Evolutionary conservation across 2,329 filamentous ascomycete genomes (phyloP), one percentile per base, ranked within the genome.

Genomic region (Aspergillus candidus): DNA sequence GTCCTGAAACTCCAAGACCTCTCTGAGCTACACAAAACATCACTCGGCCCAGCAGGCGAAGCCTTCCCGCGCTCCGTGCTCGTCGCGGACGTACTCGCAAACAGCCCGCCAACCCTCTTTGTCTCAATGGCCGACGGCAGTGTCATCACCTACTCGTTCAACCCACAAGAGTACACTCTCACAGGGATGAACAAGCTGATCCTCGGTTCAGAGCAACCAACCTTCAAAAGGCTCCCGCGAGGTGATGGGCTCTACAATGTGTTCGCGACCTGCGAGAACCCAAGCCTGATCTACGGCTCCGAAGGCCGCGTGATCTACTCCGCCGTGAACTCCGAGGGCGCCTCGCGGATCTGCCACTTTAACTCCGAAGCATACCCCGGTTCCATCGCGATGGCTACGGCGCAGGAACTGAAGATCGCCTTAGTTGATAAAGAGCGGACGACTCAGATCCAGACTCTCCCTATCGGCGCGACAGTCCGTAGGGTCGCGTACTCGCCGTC

Each of bases 191-290:
- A 90, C 62, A 89, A 82, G 55, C 83, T 94, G 17, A 81, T 91
- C 1, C 73, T 98, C 11, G 91, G 93, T 17, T 91, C 86, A 11
- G 84, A 89, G 48, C 86, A 94, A 54, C 86, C 91, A 2, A 81
- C 80, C 11, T 83, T 98, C 56, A 85, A 91, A 46, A 74, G 86
- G 15, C 70, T 98, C 2, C 87, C 89, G 0, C 78, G 83, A 40
- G 73, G 73, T 1, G 72, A 83, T 41, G 74, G 78, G 0, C 70
- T 88, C 0, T 86, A 77, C 61, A 94, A 86, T 55, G 83, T 98
- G 0, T 94, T 98, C 62, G 88, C 89, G 0, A 94, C 88, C 0
- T 95, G 89, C 45, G 93, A 98, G 58, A 88, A 96, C 60, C 87
- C 93, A 0, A 96, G 88, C 51, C 69, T 98, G 43, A 95, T 98